These are phyloP conservation scores for Kodamaea fungicola DNA, from an alignment of 1,139 yeast species.

Conservation along the genomic window DNA sequence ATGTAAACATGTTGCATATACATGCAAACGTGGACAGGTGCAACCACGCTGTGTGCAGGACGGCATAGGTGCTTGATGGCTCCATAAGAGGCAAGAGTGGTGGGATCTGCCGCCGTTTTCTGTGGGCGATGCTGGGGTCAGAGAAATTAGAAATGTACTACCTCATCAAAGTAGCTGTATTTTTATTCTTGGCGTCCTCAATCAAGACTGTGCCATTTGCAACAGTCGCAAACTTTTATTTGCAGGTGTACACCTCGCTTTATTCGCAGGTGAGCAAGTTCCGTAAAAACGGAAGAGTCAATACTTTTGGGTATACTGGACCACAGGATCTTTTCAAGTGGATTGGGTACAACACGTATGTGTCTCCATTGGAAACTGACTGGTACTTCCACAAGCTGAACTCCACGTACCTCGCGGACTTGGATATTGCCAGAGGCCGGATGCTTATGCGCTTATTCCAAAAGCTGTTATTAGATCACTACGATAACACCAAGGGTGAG, in stretches of 20 bases:
- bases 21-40: too few species aligned
- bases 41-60: too few species aligned
- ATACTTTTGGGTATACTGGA: conserved; percentile 31
- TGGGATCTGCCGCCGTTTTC: too few species aligned
- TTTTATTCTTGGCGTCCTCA: conserved; percentile 17
- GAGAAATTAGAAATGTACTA: too few species aligned
- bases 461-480: conserved; percentile 39
- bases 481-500: conserved; percentile 34
- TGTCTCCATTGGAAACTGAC: conserved; percentile 78
- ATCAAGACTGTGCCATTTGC: conserved; percentile 69
- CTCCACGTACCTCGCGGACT: conserved; percentile 77
- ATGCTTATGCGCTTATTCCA: conserved; percentile 55
- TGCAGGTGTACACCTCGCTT: conserved; percentile 34
- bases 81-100: too few species aligned
- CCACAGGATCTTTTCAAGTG: conserved; percentile 40
- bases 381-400: conserved; percentile 83
- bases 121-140: too few species aligned
- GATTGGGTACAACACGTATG: conserved; percentile 48
- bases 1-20: too few species aligned
- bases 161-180: too few species aligned
- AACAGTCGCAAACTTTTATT: conserved; percentile 62
- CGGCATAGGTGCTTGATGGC: too few species aligned
- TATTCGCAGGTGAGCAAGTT: conserved; percentile 35
- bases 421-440: conserved; percentile 74
- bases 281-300: conserved; percentile 19